A percentile compares a stretch with the other conserved stretches of the same genome.
Evolutionary conservation across 2,329 filamentous ascomycete species (phyloP).

Genomic region (Zasmidium angulare): DNA sequence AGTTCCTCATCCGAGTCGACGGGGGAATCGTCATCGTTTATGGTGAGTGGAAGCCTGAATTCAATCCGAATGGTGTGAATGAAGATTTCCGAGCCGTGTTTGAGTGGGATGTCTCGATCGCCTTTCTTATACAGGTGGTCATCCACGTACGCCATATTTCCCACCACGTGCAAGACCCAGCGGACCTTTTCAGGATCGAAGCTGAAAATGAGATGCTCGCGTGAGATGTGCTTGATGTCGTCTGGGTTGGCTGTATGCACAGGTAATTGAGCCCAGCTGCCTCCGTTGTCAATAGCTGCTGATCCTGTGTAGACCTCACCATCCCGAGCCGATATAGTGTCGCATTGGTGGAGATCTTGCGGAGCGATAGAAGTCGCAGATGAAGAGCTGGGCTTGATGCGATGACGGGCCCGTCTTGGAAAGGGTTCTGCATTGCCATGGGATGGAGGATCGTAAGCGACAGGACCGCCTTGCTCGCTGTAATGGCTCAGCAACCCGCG

Average conservation of each 20-base stretch:
- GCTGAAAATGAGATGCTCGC: conserved; percentile 70
- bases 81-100: conserved; percentile 66
- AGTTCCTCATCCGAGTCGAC: conserved; percentile 25
- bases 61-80: conserved; percentile 69
- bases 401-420: conserved; percentile 6
- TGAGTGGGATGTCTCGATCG: conserved; percentile 55
- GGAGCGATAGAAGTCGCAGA: conserved; percentile 50
- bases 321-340: not conserved
- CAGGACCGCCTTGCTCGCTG: conserved; percentile 34
- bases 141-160: conserved; percentile 70
- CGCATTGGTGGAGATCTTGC: conserved; percentile 17
- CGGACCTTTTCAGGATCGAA: conserved; percentile 64
- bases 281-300: not conserved
- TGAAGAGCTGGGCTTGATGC: conserved; percentile 39
- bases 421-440: conserved; percentile 52
- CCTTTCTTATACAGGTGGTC: conserved; percentile 50
- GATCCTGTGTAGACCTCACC: not conserved
- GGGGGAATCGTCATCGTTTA: conserved; percentile 54
- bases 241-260: conserved; percentile 69
- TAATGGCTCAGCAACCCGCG: conserved; percentile 30
- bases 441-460: conserved; percentile 44
- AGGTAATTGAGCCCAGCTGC: conserved; percentile 46
- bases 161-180: conserved; percentile 65
- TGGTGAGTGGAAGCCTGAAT: conserved; percentile 68
- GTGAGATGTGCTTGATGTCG: conserved; percentile 71